Evolutionary conservation across 495 filamentous ascomycete genomes (phyloP), one percentile per base, ranked within the genome.

Genomic region (Elasticomyces elasticus): DNA sequence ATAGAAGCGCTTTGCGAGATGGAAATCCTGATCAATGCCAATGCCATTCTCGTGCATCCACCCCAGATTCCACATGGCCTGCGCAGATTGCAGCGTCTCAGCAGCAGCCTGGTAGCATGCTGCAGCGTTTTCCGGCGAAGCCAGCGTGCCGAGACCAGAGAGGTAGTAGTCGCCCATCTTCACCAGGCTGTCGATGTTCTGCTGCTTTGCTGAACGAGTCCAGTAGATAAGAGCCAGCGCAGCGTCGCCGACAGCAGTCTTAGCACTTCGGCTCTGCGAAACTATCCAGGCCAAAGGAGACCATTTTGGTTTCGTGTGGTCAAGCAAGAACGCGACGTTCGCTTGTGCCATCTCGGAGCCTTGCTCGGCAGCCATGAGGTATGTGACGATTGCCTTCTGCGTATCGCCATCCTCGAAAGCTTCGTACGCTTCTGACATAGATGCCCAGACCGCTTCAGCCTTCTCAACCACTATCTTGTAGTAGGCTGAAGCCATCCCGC

Each of bases 31-130:
- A 31, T 85, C 81, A 2, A 96, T 82, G 11, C 91, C 89, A 42
- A 97, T 74, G 1, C 92, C 92, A 64, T 97, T 96, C 69, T 99
- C 92, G 68, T 99, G 89, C 87, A 99, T 97, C 92, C 92, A 99
- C 13, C 92, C 92, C 12, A 99, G 74, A 60, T 99, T 96, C 79
- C 88, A 99, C 51, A 95, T 82, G 12, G 94, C 94, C 71, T 97
- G 92, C 24, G 91, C 90, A 64, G 87, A 92, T 62, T 87, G 86
- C 62, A 88, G 79, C 46, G 81, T 87, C 62, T 98, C 92, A 0
- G 90, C 89, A 5, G 92, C 92, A 9, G 84, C 85, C 49, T 85
- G 83, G 59, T 97, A 99, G 70, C 94, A 97, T 20, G 84, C 80
- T 0, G 89, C 90, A 1, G 92, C 92, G 67, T 95, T 96, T 55